Base-by-base conservation (phyloP, 2,329 filamentous ascomycete species). In the Lojkania enalia region DNA sequence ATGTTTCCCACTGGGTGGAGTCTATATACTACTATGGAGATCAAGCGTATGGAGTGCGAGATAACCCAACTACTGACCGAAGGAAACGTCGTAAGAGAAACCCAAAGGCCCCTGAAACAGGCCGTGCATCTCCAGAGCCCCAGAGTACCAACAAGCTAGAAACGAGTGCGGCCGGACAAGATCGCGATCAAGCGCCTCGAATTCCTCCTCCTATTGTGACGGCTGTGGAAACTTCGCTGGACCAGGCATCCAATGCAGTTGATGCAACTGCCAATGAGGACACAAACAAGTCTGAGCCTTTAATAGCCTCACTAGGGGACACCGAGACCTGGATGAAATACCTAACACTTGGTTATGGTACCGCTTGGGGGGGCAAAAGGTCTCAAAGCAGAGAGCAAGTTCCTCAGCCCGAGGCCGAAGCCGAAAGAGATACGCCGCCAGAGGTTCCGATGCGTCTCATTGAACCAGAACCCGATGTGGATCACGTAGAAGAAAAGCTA, bases 1-100 rank as follows among this genome's bases (percentile, higher is more conserved):
- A 86, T 57, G 66, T 96, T 19, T 86, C 87, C 1, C 81, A 86
- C 43, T 97, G 92, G 92, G 86, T 94, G 78, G 88, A 95, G 67
- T 87, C 88, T 60, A 78, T 96, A 2, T 95, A 94, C 67, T 84
- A 78, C 20, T 89, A 90, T 76, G 92, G 91, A 2, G 84, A 88
- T 40, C 80, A 87, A 60, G 85, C 92, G 2, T 97, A 96, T 64
- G 92, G 91, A 3, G 81, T 96, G 5, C 81, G 82, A 41, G 87
- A 95, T 25, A 90, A 89, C 54, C 87, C 90, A 12, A 81, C 80
- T 1, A 85, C 87, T 1, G 78, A 79, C 47, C 80, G 86, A 21
- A 76, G 78, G 36, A 73, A 64, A 72, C 31, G 71, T 65, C 52
- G 79, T 67, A 60, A 65, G 42, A 70, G 66, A 30, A 71, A 63